phyloP scores from a whole-genome alignment of 371 early-diverging fungal species.

The Zopfochytrium polystomum region DNA sequence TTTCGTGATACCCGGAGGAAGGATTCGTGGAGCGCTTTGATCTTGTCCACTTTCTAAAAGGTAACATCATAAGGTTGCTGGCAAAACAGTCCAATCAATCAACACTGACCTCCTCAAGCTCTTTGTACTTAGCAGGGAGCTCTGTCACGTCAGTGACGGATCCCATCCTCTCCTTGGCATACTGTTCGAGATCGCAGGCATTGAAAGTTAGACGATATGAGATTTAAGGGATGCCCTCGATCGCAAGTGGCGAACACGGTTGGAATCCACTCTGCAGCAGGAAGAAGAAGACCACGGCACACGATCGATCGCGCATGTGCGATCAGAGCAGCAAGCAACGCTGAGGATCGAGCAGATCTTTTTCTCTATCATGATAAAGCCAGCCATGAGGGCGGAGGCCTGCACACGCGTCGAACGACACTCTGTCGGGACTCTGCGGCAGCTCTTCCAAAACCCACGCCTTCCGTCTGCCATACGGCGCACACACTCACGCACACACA shows the following conservation, averaged over 20 bases:
- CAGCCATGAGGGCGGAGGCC: no score
- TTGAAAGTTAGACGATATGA: not conserved
- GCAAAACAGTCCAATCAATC: not conserved
- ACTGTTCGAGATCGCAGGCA: slow-evolving; percentile 43
- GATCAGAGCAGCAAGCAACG: no score
- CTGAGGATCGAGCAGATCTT: not conserved
- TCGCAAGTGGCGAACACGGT: not conserved
- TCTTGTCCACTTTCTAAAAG: slow-evolving; percentile 48
- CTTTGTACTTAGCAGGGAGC: slow-evolving; percentile 85
- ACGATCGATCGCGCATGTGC: no score
- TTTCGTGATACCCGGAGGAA: slow-evolving; percentile 73
- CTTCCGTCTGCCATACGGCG: no score
- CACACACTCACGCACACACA: no score
- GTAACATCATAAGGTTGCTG: not conserved
- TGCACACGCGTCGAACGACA: no score
- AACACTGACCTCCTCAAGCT: slow-evolving; percentile 53
- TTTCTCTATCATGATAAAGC: no score
- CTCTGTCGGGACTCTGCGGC: no score
- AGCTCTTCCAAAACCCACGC: no score
- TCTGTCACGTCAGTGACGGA: slow-evolving; percentile 79
- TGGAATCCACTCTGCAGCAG: not conserved
- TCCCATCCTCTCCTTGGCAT: slow-evolving; percentile 85
- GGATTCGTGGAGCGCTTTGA: slow-evolving; percentile 55
- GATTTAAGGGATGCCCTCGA: not conserved
- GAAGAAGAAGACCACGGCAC: not conserved